A percentile compares a stretch with the other conserved stretches of the same genome.
Conservation (phyloP, 2,329 filamentous ascomycete species). For the Xylogone sp. region DNA sequence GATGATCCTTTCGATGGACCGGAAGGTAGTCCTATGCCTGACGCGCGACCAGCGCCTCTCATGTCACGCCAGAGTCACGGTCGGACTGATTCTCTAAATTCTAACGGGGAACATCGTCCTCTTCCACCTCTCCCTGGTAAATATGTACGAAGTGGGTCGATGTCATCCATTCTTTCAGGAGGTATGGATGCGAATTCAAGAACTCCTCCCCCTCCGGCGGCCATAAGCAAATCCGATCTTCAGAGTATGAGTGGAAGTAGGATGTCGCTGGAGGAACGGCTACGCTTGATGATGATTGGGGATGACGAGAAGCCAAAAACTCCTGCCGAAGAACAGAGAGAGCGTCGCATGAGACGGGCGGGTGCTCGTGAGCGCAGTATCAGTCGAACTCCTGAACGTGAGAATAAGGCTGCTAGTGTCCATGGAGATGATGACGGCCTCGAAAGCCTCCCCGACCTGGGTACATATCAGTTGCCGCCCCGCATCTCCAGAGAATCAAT, state of each 20-base stretch:
- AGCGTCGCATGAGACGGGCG: conserved; percentile 64
- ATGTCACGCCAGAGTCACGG: conserved; percentile 48
- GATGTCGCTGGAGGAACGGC: conserved; percentile 81
- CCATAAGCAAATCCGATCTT: conserved; percentile 71
- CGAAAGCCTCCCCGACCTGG: conserved; percentile 55
- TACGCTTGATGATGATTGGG: conserved; percentile 85
- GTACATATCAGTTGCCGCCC: conserved; percentile 63
- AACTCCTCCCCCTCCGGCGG: conserved; percentile 63
- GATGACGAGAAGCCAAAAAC: conserved; percentile 53
- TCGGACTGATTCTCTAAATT: conserved; percentile 70
- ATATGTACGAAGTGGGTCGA: conserved; percentile 38
- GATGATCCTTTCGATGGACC: conserved; percentile 65
- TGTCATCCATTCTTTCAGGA: conserved; percentile 58
- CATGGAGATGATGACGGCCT: conserved; percentile 56
- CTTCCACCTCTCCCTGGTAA: conserved; percentile 78
- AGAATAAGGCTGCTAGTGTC: conserved; percentile 26
- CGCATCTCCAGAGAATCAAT: conserved; percentile 94
- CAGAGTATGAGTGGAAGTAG: conserved; percentile 69
- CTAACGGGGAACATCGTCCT: conserved; percentile 77
- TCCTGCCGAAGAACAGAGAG: conserved; percentile 62
- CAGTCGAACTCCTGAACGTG: conserved; percentile 24
- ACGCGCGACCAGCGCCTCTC: conserved; percentile 29
- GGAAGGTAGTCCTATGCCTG: conserved; percentile 64
- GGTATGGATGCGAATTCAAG: conserved; percentile 67
- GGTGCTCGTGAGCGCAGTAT: conserved; percentile 42